Conservation (phyloP, 768 basidiomycete genomes). For the Termitomyces heimii region DNA sequence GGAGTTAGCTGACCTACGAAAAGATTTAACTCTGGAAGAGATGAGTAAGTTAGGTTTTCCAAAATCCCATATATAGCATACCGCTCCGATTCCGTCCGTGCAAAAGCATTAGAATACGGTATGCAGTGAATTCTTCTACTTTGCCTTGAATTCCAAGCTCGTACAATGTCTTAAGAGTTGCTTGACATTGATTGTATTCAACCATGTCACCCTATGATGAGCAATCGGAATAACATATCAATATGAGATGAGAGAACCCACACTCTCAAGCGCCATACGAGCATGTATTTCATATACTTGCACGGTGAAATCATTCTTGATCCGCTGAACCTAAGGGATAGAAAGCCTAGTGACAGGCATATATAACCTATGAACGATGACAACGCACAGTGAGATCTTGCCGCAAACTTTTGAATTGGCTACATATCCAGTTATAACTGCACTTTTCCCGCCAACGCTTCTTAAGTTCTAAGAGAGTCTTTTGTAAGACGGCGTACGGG, state of each 20-base stretch:
- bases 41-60: background rate
- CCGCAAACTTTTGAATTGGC: constrained; percentile 95
- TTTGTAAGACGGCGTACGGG: constrained; percentile 76
- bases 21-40: constrained; percentile 77
- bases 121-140: constrained; percentile 94
- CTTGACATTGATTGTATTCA: constrained; percentile 98
- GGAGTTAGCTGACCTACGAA: constrained; percentile 97
- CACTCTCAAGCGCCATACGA: constrained; percentile 91
- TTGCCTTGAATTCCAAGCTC: constrained; percentile 91
- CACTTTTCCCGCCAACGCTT: constrained; percentile 77
- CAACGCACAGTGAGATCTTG: constrained; percentile 92
- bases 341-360: constrained; percentile 8
- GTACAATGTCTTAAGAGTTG: constrained; percentile 83
- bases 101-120: constrained; percentile 92
- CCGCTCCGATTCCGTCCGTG: constrained; percentile 94
- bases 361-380: constrained; percentile 17
- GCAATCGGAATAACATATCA: background rate
- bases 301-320: constrained; percentile 97
- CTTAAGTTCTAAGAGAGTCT: constrained; percentile 84
- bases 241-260: constrained; percentile 22
- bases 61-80: constrained; percentile 26
- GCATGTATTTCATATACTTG: constrained; percentile 98
- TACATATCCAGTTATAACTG: constrained; percentile 87
- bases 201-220: constrained; percentile 82
- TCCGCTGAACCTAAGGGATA: constrained; percentile 83